These are phyloP conservation scores for Salix caprea DNA, from an alignment of 345 rosid species.

Conservation along the genomic window DNA sequence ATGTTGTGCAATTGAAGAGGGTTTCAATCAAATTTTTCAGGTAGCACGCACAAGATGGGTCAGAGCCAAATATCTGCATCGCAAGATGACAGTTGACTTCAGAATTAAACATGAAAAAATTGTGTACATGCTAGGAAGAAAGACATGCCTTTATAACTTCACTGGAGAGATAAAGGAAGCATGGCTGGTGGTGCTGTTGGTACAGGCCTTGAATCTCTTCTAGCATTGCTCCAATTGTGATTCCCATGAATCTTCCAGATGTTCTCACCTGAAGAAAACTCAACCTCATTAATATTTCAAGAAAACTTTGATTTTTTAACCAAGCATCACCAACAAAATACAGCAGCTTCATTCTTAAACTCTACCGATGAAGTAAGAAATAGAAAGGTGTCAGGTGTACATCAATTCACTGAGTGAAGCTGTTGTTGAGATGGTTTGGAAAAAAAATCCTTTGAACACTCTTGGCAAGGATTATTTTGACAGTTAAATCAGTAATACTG, in stretches of 20 bases:
- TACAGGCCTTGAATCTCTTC: constrained; percentile 86
- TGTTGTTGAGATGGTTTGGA: not conserved
- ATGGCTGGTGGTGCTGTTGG: constrained; percentile 93
- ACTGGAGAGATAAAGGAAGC: constrained; percentile 97
- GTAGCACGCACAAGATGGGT: constrained; percentile 81
- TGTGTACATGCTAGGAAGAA: not conserved
- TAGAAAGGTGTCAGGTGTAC: not conserved
- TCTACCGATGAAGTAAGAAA: not conserved
- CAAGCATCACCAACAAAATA: not conserved
- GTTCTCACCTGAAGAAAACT: constrained; percentile 71
- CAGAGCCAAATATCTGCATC: constrained; percentile 92
- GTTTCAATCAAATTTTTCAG: constrained; percentile 84
- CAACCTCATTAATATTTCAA: not conserved
- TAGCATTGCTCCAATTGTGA: constrained; percentile 89
- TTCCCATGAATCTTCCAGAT: constrained; percentile 88
- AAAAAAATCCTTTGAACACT: not conserved
- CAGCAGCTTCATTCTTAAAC: not conserved
- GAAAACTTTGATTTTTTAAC: not conserved
- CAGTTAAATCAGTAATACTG: not conserved
- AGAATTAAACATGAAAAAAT: not conserved
- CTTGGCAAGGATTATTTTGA: not conserved
- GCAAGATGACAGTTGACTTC: constrained; percentile 16
- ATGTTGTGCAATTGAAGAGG: constrained; percentile 74
- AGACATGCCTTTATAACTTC: constrained; percentile 92
- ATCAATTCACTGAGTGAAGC: not conserved